A percentile compares a stretch with the other conserved stretches of the same genome.
These are phyloP conservation scores for Sechiopsis laciniata DNA, from an alignment of 306 rosid genomes.

Conservation along the genomic window DNA sequence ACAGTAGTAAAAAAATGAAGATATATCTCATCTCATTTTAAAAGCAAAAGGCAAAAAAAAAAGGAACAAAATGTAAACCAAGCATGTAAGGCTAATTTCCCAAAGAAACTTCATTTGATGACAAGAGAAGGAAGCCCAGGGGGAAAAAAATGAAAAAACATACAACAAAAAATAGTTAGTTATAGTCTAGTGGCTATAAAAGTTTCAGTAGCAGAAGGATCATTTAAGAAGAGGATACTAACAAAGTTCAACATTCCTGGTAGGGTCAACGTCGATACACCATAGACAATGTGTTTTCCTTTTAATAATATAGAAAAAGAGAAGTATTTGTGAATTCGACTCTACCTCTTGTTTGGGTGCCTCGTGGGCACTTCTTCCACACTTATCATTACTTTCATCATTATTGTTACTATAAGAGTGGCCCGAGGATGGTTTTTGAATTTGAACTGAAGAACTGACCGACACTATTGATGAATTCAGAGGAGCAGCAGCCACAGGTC, in stretches of 20 bases:
- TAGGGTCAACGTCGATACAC: neutral
- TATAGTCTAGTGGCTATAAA: neutral
- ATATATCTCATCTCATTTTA: neutral
- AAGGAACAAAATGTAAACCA: neutral
- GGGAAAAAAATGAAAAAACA: neutral
- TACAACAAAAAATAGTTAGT: neutral
- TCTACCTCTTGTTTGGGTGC: slow-evolving; percentile 47
- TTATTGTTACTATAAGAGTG: slow-evolving; percentile 38
- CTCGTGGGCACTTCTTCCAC: slow-evolving; percentile 52
- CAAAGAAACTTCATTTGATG: neutral
- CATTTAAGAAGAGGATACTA: neutral
- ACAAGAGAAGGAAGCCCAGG: neutral
- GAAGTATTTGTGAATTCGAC: slow-evolving; percentile 41
- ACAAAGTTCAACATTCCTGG: neutral
- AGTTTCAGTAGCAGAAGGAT: neutral
- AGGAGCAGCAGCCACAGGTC: slow-evolving; percentile 47
- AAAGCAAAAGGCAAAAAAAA: neutral
- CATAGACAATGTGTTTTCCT: neutral
- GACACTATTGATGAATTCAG: slow-evolving; percentile 51
- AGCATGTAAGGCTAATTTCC: neutral
- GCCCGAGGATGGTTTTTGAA: slow-evolving; percentile 62
- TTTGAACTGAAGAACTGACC: slow-evolving; percentile 69
- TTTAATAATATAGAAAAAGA: neutral
- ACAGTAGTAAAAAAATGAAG: neutral
- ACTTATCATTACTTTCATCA: slow-evolving; percentile 47